phyloP scores from a whole-genome alignment of 116 monocot species.

The Dioscorea cayenensis region DNA sequence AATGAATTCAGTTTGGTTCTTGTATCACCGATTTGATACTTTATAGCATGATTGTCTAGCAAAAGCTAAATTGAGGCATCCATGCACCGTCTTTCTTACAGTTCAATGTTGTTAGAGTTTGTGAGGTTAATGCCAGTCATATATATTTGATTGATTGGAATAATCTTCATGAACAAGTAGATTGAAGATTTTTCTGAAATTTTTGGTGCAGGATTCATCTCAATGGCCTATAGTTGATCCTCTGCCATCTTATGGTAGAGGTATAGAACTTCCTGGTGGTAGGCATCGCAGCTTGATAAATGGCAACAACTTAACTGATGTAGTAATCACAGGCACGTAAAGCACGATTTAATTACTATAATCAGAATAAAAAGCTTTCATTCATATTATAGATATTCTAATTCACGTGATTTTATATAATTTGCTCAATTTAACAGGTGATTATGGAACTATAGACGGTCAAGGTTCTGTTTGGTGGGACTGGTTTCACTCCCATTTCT shows the following conservation, averaged over 20 bases:
- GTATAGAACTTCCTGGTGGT: constrained; percentile 56
- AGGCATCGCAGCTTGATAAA: constrained; percentile 79
- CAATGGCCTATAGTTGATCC: constrained; percentile 66
- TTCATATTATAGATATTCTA: no score
- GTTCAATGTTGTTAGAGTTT: no score
- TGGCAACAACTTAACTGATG: constrained; percentile 70
- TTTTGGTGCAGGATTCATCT: constrained; percentile 49
- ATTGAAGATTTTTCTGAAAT: background rate
- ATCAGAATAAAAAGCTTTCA: background rate
- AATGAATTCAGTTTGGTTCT: background rate
- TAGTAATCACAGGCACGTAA: constrained; percentile 76
- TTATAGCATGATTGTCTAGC: no score
- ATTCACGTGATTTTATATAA: background rate
- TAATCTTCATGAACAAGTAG: background rate
- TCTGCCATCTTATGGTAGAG: constrained; percentile 87
- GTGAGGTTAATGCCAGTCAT: background rate
- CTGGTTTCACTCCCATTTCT: constrained; percentile 34
- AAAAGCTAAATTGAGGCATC: no score
- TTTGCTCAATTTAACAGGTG: constrained; percentile 37
- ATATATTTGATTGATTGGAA: background rate
- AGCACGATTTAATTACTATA: background rate
- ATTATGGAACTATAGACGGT: constrained; percentile 82
- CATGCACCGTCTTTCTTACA: no score
- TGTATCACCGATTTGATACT: background rate
- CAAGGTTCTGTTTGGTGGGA: constrained; percentile 92